Percentiles rank a stretch among this genome's conserved stretches.
These are phyloP conservation scores for Geotrichum siamense DNA, from an alignment of 1,139 yeast genomes.

Conservation along the genomic window DNA sequence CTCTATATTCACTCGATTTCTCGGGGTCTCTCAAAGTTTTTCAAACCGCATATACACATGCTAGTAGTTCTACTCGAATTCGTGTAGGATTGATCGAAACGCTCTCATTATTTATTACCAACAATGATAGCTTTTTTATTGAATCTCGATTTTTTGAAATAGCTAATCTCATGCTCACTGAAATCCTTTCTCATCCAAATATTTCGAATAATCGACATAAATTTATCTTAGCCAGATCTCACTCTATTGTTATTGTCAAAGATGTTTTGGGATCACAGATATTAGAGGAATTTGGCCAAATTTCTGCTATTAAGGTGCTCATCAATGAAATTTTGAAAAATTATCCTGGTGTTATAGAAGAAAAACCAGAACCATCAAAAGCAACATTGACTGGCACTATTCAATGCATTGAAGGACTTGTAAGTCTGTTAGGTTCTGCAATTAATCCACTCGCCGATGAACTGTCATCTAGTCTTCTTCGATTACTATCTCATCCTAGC, in stretches of 20 bases:
- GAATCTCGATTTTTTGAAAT: slow-evolving; percentile 27
- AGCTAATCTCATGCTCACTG: slow-evolving; percentile 24
- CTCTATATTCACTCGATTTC: slow-evolving; percentile 20
- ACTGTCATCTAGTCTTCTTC: slow-evolving; percentile 20
- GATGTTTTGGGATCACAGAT: slow-evolving; percentile 27
- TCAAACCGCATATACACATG: slow-evolving; percentile 21
- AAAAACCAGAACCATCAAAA: slow-evolving; percentile 24
- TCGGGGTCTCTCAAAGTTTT: slow-evolving; percentile 22
- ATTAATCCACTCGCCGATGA: slow-evolving; percentile 26
- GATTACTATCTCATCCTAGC: slow-evolving; percentile 23
- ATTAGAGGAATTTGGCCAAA: slow-evolving; percentile 33
- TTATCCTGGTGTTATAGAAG: slow-evolving; percentile 25
- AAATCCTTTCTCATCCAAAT: slow-evolving; percentile 21
- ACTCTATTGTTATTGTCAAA: slow-evolving; percentile 28
- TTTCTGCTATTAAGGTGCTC: slow-evolving; percentile 27
- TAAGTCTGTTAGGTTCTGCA: slow-evolving; percentile 32
- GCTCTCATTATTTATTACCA: slow-evolving; percentile 24
- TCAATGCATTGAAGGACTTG: slow-evolving; percentile 25
- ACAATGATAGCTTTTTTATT: slow-evolving; percentile 23
- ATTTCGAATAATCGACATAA: slow-evolving; percentile 23
- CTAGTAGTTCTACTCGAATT: slow-evolving; percentile 22
- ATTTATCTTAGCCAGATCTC: slow-evolving; percentile 26
- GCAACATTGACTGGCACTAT: slow-evolving; percentile 28
- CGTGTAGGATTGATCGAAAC: slow-evolving; percentile 31
- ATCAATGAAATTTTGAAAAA: slow-evolving; percentile 28